phyloP scores from a whole-genome alignment of 2,329 filamentous ascomycete species.

The Phymatotrichopsis omnivora region DNA sequence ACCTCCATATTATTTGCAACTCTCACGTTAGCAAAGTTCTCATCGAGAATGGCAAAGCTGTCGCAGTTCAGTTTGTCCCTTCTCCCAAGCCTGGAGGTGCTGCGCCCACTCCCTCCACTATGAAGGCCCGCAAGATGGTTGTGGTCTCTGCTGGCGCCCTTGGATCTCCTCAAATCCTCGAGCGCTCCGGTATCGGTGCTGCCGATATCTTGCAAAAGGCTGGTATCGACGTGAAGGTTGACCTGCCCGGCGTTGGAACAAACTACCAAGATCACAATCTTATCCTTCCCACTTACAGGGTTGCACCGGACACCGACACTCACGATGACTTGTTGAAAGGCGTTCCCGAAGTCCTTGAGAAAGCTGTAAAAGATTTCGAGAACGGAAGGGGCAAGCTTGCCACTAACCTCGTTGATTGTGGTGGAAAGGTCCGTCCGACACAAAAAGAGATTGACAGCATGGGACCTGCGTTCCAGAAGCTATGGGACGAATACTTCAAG shows the following conservation, averaged over 20 bases:
- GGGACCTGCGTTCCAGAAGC: conserved; percentile 58
- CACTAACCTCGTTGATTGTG: conserved; percentile 67
- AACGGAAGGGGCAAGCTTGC: conserved; percentile 69
- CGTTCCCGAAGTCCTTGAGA: conserved; percentile 43
- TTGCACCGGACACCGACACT: conserved; percentile 63
- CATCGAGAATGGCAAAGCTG: conserved; percentile 46
- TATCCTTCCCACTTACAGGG: conserved; percentile 49
- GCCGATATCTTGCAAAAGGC: conserved; percentile 42
- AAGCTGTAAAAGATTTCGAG: conserved; percentile 40
- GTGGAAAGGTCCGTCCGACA: conserved; percentile 66
- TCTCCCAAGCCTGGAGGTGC: conserved; percentile 36
- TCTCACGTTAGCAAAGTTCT: conserved; percentile 47
- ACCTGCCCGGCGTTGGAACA: conserved; percentile 45
- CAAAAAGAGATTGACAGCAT: conserved; percentile 58
- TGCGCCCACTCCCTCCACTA: conserved; percentile 35
- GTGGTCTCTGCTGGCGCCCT: conserved; percentile 42
- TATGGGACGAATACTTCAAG: conserved; percentile 77
- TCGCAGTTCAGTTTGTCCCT: conserved; percentile 54
- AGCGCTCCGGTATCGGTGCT: conserved; percentile 51
- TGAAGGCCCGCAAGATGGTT: conserved; percentile 47
- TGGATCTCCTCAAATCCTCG: conserved; percentile 47
- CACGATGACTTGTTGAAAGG: conserved; percentile 47
- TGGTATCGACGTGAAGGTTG: conserved; percentile 47
- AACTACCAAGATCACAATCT: conserved; percentile 48
- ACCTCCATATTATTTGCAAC: conserved; percentile 42